Base-by-base conservation (phyloP, 192 early-diverging fungal species). In the Coemansia sp. region DNA sequence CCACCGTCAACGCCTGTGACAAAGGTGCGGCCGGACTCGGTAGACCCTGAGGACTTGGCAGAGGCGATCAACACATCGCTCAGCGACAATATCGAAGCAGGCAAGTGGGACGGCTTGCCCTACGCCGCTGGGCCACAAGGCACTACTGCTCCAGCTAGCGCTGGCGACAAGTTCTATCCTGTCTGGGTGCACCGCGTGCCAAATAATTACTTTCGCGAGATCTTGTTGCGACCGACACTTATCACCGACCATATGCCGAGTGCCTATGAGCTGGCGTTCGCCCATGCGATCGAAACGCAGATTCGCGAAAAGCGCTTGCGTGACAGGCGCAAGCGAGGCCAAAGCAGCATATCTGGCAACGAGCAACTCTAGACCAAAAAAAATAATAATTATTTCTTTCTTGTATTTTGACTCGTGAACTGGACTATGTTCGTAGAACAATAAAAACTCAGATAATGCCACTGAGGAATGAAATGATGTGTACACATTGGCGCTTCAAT, bases 201-300 rank as follows among this genome's bases (percentile, higher is more conserved):
- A 2, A 59, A 53, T 35, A 45, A 74, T 35, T 65, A 63, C 45
- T 80, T 84, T 38, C 60, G 73, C n/a, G 82, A 84, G 55, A 73
- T 84, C 15, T 43, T 78, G 20, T 41, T 84, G 61, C 82, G 77
- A 5, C 67, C 76, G 29, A 77, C 77, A 0, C 69, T 84, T 11
- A 69, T 84, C 20, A 73, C 74, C 3, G 82, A 84, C 64, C 82
- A 84, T 49, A 76, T 84, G 74, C 82, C 82, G 1, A 80, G 77
- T 35, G 74, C 76, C 15, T 84, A 84, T 41, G 82, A 84, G 60
- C 65, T 74, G 44, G 82, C 82, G 44, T 74, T 84, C 64, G 64
- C 70, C 13, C 74, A 67, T 47, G 82, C 82, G 11, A 70, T 75
- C 20, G 77, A 84, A 22, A 84, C 82, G 38, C 76, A 76, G 59